These are phyloP conservation scores for Calycina herbarum DNA, from an alignment of 2,329 filamentous ascomycete species.

Conservation along the genomic window DNA sequence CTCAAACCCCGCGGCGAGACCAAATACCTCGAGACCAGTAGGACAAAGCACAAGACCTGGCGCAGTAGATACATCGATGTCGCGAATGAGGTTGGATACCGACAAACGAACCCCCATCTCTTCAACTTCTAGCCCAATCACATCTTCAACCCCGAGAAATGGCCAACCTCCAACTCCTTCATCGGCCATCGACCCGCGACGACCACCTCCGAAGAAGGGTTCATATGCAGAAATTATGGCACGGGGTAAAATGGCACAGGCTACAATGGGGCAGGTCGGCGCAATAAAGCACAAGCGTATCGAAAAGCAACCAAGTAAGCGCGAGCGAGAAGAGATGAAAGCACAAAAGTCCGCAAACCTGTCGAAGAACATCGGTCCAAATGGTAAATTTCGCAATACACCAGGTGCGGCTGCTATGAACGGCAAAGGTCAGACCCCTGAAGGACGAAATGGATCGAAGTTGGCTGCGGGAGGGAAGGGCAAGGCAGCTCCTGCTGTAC, in stretches of 20 bases:
- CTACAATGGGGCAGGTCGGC: conserved; percentile 60
- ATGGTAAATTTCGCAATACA: conserved; percentile 31
- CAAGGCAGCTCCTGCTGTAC: conserved; percentile 34
- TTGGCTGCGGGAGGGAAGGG: conserved; percentile 27
- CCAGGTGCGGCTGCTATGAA: conserved; percentile 15
- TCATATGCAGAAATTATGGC: conserved; percentile 75
- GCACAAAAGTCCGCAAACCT: conserved; percentile 29
- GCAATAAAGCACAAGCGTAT: conserved; percentile 75
- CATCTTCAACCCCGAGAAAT: conserved; percentile 26
- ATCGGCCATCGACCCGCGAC: conserved; percentile 21
- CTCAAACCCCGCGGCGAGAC: conserved; percentile 17
- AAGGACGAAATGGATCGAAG: conserved; percentile 21
- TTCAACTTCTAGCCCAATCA: neutral
- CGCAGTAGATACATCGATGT: conserved; percentile 25
- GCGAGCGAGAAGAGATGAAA: conserved; percentile 41
- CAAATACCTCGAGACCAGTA: conserved; percentile 26
- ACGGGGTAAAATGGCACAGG: conserved; percentile 66
- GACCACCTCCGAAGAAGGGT: conserved; percentile 64
- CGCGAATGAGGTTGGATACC: conserved; percentile 25
- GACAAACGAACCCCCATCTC: conserved; percentile 13
- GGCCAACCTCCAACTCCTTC: conserved; percentile 31
- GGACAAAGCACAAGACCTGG: conserved; percentile 21
- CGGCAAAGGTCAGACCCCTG: conserved; percentile 14
- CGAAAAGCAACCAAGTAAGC: conserved; percentile 61
- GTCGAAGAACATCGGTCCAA: conserved; percentile 30